Percentiles rank a stretch among this genome's conserved stretches.
Conservation (phyloP, 768 basidiomycete genomes). For the Kwoniella pini region DNA sequence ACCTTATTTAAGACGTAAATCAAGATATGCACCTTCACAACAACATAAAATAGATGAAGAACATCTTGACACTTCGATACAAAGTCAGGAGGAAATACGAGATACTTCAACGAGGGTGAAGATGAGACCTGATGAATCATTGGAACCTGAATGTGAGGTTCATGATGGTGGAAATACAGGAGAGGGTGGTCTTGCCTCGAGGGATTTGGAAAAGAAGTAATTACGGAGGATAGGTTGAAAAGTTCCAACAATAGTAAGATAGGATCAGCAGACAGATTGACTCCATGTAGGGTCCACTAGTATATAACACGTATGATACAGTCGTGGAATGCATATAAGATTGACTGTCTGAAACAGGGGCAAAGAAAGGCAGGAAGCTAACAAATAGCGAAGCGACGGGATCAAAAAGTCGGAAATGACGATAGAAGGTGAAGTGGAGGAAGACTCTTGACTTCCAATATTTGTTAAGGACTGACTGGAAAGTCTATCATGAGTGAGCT, state of each 20-base stretch:
- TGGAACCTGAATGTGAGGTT: slow-evolving; percentile 15
- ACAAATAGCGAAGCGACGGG: no score
- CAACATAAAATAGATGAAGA: background rate
- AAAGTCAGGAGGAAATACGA: background rate
- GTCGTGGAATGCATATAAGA: no score
- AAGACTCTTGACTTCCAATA: no score
- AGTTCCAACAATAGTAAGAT: no score
- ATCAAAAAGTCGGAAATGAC: slow-evolving; percentile 10
- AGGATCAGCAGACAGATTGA: no score
- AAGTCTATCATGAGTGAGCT: no score
- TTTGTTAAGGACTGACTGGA: no score
- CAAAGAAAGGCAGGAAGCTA: no score
- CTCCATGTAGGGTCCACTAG: no score
- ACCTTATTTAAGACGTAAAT: slow-evolving; percentile 57
- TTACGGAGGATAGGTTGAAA: no score
- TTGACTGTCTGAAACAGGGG: no score
- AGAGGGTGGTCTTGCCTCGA: slow-evolving; percentile 1
- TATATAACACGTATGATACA: no score
- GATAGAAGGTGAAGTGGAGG: background rate
- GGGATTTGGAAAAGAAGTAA: slow-evolving; percentile 3
- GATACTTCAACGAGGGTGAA: slow-evolving; percentile 13
- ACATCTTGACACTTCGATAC: background rate
- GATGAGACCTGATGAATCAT: slow-evolving; percentile 8
- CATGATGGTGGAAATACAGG: slow-evolving; percentile 13
- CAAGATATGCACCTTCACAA: slow-evolving; percentile 24